Evolutionary conservation across 1,284 basidiomycete genomes (phyloP).

Genomic region (Tilletia setariae): DNA sequence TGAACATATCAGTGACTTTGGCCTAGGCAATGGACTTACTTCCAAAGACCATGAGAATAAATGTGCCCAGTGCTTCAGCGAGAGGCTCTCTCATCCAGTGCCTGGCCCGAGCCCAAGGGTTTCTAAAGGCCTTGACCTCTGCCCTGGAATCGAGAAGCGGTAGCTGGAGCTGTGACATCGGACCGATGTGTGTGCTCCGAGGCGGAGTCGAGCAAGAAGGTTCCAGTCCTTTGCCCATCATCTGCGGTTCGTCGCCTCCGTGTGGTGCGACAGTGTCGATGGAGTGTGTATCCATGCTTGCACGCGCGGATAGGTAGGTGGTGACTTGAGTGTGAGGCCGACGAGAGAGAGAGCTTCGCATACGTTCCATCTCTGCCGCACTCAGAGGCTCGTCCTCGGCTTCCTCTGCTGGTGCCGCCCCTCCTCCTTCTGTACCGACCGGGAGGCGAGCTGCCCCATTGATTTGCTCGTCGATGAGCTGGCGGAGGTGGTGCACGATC

Average conservation of each 20-base stretch:
- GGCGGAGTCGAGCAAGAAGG: too few relatives aligned
- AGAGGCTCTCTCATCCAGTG: conserved; percentile 42
- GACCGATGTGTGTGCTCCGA: background rate
- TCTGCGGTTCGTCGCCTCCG: too few relatives aligned
- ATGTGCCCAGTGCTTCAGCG: conserved; percentile 27
- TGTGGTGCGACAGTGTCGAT: background rate
- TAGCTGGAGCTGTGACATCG: background rate
- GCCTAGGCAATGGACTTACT: background rate
- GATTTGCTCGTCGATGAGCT: conserved; percentile 7
- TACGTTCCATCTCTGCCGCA: background rate
- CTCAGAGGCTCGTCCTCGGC: background rate
- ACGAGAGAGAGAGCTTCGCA: background rate
- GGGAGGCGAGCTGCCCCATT: too few relatives aligned
- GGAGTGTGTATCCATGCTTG: background rate
- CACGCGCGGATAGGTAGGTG: background rate
- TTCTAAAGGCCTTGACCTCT: conserved; percentile 38
- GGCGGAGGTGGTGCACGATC: conserved; percentile 10
- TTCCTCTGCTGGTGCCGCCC: background rate
- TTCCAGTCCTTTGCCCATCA: too few relatives aligned
- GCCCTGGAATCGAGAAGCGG: background rate
- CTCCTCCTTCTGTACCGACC: background rate
- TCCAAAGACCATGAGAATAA: conserved; percentile 25
- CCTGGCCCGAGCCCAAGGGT: conserved; percentile 36
- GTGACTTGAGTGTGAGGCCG: background rate
- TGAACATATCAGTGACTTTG: background rate